Percentiles rank a stretch among this genome's conserved stretches.
Evolutionary conservation across 306 rosid species (phyloP).

Genomic region (Acmispon strigosus): DNA sequence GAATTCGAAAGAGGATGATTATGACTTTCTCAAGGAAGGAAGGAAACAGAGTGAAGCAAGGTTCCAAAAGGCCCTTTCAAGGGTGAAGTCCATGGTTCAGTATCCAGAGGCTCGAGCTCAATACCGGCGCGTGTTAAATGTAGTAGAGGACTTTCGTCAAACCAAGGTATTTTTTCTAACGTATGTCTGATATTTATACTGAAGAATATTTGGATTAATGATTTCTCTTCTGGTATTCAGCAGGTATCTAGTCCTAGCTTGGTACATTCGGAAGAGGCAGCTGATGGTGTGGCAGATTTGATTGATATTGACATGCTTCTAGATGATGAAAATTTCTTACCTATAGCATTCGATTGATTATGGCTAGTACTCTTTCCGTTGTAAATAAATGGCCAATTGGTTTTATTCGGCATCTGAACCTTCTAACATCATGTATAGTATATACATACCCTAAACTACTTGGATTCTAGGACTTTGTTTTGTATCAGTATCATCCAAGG

Average conservation of each 20-base stretch:
- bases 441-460: background rate
- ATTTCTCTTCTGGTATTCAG: background rate
- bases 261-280: conserved; percentile 50
- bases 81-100: conserved; percentile 94
- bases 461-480: conserved; percentile 6
- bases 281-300: conserved; percentile 53
- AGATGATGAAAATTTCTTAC: conserved; percentile 58
- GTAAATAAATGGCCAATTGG: conserved; percentile 34
- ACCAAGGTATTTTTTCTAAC: conserved; percentile 48
- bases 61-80: conserved; percentile 78
- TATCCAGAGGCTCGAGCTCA: conserved; percentile 94
- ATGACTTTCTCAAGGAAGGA: conserved; percentile 77
- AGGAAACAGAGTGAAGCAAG: conserved; percentile 76
- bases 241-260: conserved; percentile 38
- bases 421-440: conserved; percentile 20
- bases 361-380: background rate
- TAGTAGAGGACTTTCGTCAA: conserved; percentile 58
- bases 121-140: conserved; percentile 76
- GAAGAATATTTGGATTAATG: conserved; percentile 5
- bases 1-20: conserved; percentile 51
- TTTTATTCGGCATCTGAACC: conserved; percentile 26
- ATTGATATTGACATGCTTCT: conserved; percentile 58
- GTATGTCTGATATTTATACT: background rate
- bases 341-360: conserved; percentile 54
- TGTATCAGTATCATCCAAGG: conserved; percentile 10